Base-by-base conservation (phyloP, 352 stramenopile species). In the Peronospora farinosa region DNA sequence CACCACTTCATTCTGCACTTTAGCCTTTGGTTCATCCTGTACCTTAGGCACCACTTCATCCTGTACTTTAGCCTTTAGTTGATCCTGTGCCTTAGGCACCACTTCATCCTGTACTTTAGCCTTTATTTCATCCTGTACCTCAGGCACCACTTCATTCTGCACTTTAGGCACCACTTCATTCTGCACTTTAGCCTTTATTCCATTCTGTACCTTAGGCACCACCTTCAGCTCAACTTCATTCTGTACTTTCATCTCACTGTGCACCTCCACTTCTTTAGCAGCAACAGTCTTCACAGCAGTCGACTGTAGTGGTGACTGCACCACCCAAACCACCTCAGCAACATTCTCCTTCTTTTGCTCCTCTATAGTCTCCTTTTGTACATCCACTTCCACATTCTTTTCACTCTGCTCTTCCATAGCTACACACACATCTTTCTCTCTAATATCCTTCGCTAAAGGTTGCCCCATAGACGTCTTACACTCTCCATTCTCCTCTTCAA, bases 391-490 rank as follows among this genome's bases (percentile, higher is more conserved):
- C 25, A 33, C 39, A 7, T 57, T 46, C 12, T 27, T 8, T 37
- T 40, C 25, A 36, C 30, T 36, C 28, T 12, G 6, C 32, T 42
- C 32, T 5, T 43, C 11, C n/a, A 9, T 19, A 32, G 12, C 32
- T 32, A 33, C 40, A 37, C n/a, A 13, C n/a, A 15, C 40, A 40
- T n/a, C 16, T 11, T 60, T 35, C 4, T 63, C 59, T 23, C 46
- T 30, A 35, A 60, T 60, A 27, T 3, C 49, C 13, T 51, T 39
- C 23, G 65, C 60, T 15, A 25, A 21, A 33, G 48, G 49, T n/a
- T 48, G 33, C 19, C 59, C 38, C 12, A 51, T 37, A 15, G 30
- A 30, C 12, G 54, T 57, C 5, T 11, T 47, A n/a, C 38, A 31
- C 30, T 47, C 40, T 15, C 25, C 5, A 21, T n/a, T 16, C 12